A percentile compares a stretch with the other conserved stretches of the same genome.
phyloP scores from a whole-genome alignment of 495 filamentous ascomycete genomes.

The Aspergillus nidulans region DNA sequence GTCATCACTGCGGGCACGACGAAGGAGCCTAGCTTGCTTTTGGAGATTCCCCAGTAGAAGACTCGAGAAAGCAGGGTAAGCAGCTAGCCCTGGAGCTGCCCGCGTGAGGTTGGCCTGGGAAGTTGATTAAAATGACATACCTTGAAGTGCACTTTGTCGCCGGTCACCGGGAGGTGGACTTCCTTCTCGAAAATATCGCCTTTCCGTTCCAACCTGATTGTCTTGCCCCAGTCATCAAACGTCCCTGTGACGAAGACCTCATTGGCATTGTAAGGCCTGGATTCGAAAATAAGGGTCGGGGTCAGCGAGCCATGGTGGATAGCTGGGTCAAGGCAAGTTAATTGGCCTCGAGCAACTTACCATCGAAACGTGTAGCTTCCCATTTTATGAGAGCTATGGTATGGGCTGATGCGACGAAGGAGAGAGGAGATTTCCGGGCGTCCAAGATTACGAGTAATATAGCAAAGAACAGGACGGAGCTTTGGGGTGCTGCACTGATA shows the following conservation, averaged over 20 bases:
- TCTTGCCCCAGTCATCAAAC: constrained; percentile 91
- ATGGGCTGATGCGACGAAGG: not conserved
- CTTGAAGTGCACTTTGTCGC: constrained; percentile 79
- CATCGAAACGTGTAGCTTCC: constrained; percentile 42
- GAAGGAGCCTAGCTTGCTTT: not conserved
- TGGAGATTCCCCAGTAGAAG: not conserved
- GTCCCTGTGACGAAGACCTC: constrained; percentile 95
- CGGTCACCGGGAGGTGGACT: constrained; percentile 59
- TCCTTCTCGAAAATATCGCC: constrained; percentile 69
- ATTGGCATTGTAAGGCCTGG: constrained; percentile 67
- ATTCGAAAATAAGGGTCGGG: constrained; percentile 22
- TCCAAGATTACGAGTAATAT: not conserved
- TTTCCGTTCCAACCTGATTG: constrained; percentile 70
- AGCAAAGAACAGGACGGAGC: constrained; percentile 4
- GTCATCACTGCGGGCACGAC: constrained; percentile 25
- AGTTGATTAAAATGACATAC: constrained; percentile 37
- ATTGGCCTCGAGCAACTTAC: constrained; percentile 26
- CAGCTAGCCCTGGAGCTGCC: constrained; percentile 6
- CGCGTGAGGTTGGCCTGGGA: not conserved
- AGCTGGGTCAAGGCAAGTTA: constrained; percentile 2
- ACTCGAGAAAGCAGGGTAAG: constrained; percentile 1
- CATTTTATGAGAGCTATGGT: constrained; percentile 21
- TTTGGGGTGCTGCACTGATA: constrained; percentile 3
- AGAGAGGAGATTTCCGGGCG: constrained; percentile 1
- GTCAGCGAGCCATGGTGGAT: constrained; percentile 27